Evolutionary conservation across 345 rosid species (phyloP).

Genomic region (Aurinia saxatilis): DNA sequence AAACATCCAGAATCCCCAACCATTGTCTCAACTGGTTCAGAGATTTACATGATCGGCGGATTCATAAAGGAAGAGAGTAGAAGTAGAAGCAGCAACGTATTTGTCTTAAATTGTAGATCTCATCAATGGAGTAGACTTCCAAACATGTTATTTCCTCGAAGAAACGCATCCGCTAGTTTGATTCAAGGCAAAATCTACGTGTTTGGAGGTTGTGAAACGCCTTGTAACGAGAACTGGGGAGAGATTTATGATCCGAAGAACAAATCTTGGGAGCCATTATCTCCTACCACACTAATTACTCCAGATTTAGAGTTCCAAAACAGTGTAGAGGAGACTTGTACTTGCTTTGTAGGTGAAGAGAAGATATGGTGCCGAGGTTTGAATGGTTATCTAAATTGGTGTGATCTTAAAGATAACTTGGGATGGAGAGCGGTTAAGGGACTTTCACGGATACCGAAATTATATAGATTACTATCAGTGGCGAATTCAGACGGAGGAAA

Average conservation of each 20-base stretch:
- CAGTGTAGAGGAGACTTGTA: too few relatives aligned
- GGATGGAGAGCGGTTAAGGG: too few relatives aligned
- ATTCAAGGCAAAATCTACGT: slow-evolving; percentile 44
- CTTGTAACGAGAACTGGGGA: slow-evolving; percentile 43
- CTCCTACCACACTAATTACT: background rate
- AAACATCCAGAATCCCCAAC: slow-evolving; percentile 36
- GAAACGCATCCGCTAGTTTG: slow-evolving; percentile 46
- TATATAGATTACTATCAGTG: too few relatives aligned
- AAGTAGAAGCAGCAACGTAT: slow-evolving; percentile 46
- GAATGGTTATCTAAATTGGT: too few relatives aligned
- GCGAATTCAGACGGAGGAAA: too few relatives aligned
- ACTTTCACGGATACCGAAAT: too few relatives aligned
- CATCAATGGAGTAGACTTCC: slow-evolving; percentile 45
- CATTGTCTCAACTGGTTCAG: slow-evolving; percentile 34
- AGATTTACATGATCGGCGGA: slow-evolving; percentile 49
- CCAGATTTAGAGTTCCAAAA: too few relatives aligned
- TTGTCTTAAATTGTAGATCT: slow-evolving; percentile 48
- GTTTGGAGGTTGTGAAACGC: slow-evolving; percentile 41
- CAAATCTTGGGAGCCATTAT: slow-evolving; percentile 30
- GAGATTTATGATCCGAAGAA: slow-evolving; percentile 47
- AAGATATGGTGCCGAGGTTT: too few relatives aligned
- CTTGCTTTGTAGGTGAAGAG: too few relatives aligned
- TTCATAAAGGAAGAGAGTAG: slow-evolving; percentile 31
- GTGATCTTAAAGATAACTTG: too few relatives aligned
- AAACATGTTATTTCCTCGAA: slow-evolving; percentile 44